Evolutionary conservation across 768 basidiomycete genomes (phyloP), one percentile per base, ranked within the genome.

Genomic region (Artomyces pyxidatus): DNA sequence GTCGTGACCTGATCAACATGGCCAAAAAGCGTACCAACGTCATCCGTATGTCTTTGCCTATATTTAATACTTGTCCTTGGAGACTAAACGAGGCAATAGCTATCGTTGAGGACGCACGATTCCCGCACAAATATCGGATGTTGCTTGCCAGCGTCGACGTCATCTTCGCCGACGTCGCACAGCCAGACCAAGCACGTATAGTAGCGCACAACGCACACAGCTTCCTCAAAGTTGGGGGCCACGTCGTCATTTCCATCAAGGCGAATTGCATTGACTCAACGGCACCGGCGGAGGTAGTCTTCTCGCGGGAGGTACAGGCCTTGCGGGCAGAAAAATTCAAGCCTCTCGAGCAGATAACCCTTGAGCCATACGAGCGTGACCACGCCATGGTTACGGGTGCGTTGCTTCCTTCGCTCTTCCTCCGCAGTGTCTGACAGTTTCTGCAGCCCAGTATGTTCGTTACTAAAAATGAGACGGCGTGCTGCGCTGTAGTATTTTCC

Each of bases 21-120:
- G 95, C 96, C 28, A 97, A 98, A 72, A 97, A 96, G 71, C 79
- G 96, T 51, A 98, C 96, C 56, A 99, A 98, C 67, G 92, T 98
- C 56, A 95, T 98, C 61, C 96, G 92, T 95, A 70, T 50, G 88
- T 76, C 3, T 27, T 40, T 29, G 8, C 23, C 5, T 19, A 4
- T 35, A 12, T 8, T 32, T 29, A 19, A 23, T 30, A n/a, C n/a
- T n/a, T n/a, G n/a, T n/a, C n/a, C n/a, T n/a, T 23, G 43, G 2
- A 6, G 7, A 26, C 17, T 28, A 22, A 6, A 45, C 30, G 26
- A 41, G 49, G 44, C 19, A 57, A 4, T 46, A 92, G 88, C 95
- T 35, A 99, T 99, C 63, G 78, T 99, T 42, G 96, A 98, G 67
- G 96, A 99, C 62, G 96, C 96, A 21, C 92, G 96, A 54, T 72